These are phyloP conservation scores for Amorphotheca resinae DNA, from an alignment of 495 filamentous ascomycete genomes.

Conservation along the genomic window DNA sequence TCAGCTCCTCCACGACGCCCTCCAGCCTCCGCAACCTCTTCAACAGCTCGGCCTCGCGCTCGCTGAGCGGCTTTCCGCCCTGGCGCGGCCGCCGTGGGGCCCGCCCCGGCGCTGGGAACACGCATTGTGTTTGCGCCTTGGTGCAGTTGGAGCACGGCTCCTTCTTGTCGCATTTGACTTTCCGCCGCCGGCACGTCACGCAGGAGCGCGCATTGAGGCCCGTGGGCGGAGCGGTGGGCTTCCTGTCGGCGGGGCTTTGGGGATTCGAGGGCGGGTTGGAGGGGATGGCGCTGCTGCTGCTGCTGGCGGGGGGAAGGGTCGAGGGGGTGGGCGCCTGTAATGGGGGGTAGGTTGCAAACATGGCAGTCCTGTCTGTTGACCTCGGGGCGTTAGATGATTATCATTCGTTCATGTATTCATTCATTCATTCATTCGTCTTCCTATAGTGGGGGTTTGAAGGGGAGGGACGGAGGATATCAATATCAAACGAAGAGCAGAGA, in stretches of 20 bases:
- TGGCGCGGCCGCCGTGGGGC: constrained; percentile 59
- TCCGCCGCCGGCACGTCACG: constrained; percentile 70
- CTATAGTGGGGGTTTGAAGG: no score
- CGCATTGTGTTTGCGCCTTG: constrained; percentile 64
- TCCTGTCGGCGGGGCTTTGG: no score
- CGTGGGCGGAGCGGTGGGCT: background rate
- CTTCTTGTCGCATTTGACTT: constrained; percentile 80
- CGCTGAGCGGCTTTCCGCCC: constrained; percentile 32
- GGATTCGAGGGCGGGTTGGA: background rate
- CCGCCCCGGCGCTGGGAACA: constrained; percentile 72
- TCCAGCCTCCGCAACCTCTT: constrained; percentile 68
- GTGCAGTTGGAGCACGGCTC: constrained; percentile 75
- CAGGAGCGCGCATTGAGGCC: constrained; percentile 59
- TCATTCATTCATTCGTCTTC: no score
- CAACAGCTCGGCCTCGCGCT: constrained; percentile 63
- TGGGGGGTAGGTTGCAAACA: no score
- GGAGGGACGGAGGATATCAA: no score
- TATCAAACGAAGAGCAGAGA: no score
- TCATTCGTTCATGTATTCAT: no score
- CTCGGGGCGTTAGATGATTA: no score
- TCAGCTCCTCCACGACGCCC: constrained; percentile 63
- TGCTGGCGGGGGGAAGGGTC: background rate
- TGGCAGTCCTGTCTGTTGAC: no score
- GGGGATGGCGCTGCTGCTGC: background rate
- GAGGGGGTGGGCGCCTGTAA: no score